These are phyloP conservation scores for Aristolochia contorta DNA, from an alignment of 164 flowering plant genomes.

Conservation along the genomic window DNA sequence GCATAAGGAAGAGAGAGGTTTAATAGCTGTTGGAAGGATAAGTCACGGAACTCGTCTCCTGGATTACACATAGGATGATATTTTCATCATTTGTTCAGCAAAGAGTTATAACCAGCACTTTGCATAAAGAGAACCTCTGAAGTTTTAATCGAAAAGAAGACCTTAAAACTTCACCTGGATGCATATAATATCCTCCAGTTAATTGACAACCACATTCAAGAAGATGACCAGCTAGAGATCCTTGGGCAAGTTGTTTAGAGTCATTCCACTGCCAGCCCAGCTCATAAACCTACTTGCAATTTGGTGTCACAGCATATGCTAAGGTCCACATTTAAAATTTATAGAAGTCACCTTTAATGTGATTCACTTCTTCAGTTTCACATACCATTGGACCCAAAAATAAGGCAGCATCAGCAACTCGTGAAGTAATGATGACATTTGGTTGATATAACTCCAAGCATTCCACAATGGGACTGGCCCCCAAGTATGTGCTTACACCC, in stretches of 20 bases:
- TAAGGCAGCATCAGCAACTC: constrained; percentile 93
- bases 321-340: neutral
- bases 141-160: neutral
- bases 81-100: no score
- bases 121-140: no score
- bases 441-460: constrained; percentile 78
- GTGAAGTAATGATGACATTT: constrained; percentile 72
- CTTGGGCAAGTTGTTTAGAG: constrained; percentile 63
- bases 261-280: constrained; percentile 98
- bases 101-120: no score
- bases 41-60: constrained; percentile 68
- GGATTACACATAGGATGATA: neutral
- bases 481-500: constrained; percentile 86
- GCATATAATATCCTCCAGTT: constrained; percentile 96
- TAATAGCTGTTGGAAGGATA: constrained; percentile 46
- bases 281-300: constrained; percentile 57
- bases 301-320: neutral
- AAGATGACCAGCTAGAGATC: constrained; percentile 88
- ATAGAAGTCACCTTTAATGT: neutral
- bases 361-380: neutral
- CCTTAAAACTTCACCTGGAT: constrained; percentile 52
- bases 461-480: constrained; percentile 90
- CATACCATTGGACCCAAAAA: constrained; percentile 95
- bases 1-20: constrained; percentile 87
- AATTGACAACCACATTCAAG: constrained; percentile 99